Conservation (phyloP, 768 basidiomycete genomes). For the Phaeolepiota aurea region DNA sequence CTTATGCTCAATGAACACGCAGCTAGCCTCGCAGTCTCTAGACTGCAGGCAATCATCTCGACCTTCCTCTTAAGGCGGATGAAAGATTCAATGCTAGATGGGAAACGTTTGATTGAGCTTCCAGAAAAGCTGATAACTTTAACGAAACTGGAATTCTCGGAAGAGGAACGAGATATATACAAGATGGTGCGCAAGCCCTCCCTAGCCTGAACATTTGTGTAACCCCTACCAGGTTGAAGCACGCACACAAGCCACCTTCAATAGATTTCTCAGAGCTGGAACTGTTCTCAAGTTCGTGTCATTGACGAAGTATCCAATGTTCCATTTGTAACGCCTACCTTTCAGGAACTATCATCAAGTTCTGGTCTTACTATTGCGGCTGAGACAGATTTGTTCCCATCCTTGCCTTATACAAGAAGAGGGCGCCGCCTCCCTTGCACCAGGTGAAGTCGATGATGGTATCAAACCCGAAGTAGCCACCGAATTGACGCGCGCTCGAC, state of each 20-base stretch:
- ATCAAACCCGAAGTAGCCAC: slow-evolving; percentile 20
- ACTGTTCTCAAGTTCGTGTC: slow-evolving; percentile 60
- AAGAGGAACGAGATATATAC: slow-evolving; percentile 62
- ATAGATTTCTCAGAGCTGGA: slow-evolving; percentile 48
- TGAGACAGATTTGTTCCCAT: slow-evolving; percentile 65
- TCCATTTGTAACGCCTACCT: background rate
- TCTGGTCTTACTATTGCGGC: slow-evolving; percentile 37
- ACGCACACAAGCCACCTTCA: slow-evolving; percentile 52
- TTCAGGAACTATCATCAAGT: slow-evolving; percentile 50
- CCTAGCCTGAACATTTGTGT: background rate
- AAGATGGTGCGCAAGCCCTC: slow-evolving; percentile 26
- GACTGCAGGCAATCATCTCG: slow-evolving; percentile 51
- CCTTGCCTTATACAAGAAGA: slow-evolving; percentile 58
- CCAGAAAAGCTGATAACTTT: slow-evolving; percentile 47
- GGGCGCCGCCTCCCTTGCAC: slow-evolving; percentile 32
- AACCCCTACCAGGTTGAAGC: slow-evolving; percentile 52
- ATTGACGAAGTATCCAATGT: background rate
- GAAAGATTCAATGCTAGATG: slow-evolving; percentile 57
- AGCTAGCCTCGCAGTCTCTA: slow-evolving; percentile 45
- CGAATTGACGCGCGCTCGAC: slow-evolving; percentile 38
- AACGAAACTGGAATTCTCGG: slow-evolving; percentile 43
- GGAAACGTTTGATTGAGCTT: slow-evolving; percentile 58
- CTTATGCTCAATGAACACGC: slow-evolving; percentile 2
- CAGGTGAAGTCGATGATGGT: slow-evolving; percentile 28
- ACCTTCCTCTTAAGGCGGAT: slow-evolving; percentile 52